Evolutionary conservation across 306 rosid genomes (phyloP).

Genomic region (Pyrus betulifolia): DNA sequence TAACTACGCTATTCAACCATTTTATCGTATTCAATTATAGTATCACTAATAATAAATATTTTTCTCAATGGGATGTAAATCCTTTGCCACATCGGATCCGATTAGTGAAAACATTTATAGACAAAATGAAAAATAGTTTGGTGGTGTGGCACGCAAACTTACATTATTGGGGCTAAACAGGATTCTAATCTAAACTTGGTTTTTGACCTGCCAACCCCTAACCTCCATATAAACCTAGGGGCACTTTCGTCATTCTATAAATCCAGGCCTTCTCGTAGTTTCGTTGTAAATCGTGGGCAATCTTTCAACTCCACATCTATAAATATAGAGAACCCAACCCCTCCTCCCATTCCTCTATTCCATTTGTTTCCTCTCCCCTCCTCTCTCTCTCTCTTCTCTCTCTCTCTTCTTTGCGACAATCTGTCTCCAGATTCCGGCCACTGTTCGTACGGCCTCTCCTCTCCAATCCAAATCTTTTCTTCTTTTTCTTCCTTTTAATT

Average conservation of each 20-base stretch:
- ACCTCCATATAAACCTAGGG: not conserved
- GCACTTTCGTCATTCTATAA: not conserved
- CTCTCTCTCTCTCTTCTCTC: not conserved
- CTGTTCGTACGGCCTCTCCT: not conserved
- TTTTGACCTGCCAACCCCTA: not conserved
- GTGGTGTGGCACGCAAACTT: not conserved
- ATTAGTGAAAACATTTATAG: not conserved
- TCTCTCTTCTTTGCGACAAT: not conserved
- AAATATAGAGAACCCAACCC: not conserved
- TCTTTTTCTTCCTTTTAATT: not conserved
- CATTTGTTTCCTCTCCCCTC: not conserved
- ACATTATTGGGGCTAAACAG: not conserved
- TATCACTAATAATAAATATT: no score
- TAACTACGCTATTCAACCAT: no score
- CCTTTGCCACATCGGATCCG: not conserved
- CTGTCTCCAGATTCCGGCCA: not conserved
- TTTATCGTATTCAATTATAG: not conserved
- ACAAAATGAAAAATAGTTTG: no score
- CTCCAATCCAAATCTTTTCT: not conserved
- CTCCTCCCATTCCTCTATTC: not conserved
- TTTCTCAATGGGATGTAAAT: no score
- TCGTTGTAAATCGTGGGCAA: not conserved
- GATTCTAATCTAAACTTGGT: not conserved
- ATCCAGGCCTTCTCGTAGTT: conserved; percentile 3
- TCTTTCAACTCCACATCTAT: not conserved